phyloP scores from a whole-genome alignment of 1,139 yeast species.

The Debaryomyces singareniensis region DNA sequence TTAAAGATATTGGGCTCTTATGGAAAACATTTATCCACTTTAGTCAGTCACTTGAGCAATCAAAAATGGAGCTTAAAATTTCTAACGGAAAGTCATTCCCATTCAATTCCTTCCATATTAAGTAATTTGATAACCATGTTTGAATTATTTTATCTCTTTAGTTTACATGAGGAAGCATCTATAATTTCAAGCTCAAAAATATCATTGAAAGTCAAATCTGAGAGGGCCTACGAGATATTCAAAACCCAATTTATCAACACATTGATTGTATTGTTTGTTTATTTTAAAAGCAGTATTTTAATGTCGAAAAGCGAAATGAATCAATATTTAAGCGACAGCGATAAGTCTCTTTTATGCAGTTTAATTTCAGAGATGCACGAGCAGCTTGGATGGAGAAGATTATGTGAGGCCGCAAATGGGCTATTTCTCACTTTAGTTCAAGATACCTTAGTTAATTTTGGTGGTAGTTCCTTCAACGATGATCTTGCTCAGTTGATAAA shows the following conservation, averaged over 20 bases:
- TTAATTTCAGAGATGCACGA: slow-evolving; percentile 60
- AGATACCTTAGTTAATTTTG: slow-evolving; percentile 40
- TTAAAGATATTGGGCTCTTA: slow-evolving; percentile 26
- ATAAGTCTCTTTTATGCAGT: slow-evolving; percentile 23
- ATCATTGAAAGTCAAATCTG: slow-evolving; percentile 24
- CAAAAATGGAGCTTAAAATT: slow-evolving; percentile 18
- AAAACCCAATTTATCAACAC: slow-evolving; percentile 47
- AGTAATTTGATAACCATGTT: slow-evolving; percentile 17
- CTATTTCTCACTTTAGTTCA: slow-evolving; percentile 57
- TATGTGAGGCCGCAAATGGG: slow-evolving; percentile 66
- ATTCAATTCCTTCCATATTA: not conserved
- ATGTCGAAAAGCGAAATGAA: slow-evolving; percentile 4
- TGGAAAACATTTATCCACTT: slow-evolving; percentile 21
- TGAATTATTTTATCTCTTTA: slow-evolving; percentile 35
- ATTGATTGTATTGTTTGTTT: slow-evolving; percentile 30
- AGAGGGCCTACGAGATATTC: slow-evolving; percentile 32
- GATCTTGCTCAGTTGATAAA: slow-evolving; percentile 70
- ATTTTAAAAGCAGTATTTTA: slow-evolving; percentile 15
- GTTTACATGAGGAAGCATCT: slow-evolving; percentile 46
- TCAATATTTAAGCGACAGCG: not conserved
- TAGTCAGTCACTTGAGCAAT: slow-evolving; percentile 14
- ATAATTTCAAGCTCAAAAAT: slow-evolving; percentile 28
- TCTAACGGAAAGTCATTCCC: not conserved
- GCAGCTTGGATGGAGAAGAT: slow-evolving; percentile 60
- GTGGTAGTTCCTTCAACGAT: slow-evolving; percentile 33